These are phyloP conservation scores for Drechslerella coelobrocha DNA, from an alignment of 2,329 filamentous ascomycete genomes.

Conservation along the genomic window DNA sequence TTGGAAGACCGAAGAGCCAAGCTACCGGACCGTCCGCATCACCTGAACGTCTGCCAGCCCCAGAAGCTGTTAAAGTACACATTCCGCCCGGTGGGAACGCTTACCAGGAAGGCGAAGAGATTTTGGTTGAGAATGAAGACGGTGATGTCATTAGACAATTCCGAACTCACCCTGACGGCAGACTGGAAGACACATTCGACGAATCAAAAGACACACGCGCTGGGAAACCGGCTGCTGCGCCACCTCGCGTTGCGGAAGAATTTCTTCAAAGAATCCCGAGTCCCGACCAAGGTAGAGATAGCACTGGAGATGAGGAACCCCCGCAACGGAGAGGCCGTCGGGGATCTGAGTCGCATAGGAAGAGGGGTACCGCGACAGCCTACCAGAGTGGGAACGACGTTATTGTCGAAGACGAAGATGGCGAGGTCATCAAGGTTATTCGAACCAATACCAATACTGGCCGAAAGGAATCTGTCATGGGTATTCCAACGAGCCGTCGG, in stretches of 20 bases:
- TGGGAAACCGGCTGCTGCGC: slow-evolving; percentile 21
- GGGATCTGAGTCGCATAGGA: slow-evolving; percentile 58
- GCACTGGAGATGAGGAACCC: slow-evolving; percentile 17
- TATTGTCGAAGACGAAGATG: slow-evolving; percentile 85
- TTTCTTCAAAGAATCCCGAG: slow-evolving; percentile 38
- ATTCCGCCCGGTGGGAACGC: slow-evolving; percentile 43
- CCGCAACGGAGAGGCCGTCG: slow-evolving; percentile 8
- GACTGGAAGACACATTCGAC: slow-evolving; percentile 44
- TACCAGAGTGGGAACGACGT: slow-evolving; percentile 90
- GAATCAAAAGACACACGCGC: slow-evolving; percentile 45
- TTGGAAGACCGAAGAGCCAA: slow-evolving; percentile 59
- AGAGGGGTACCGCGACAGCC: slow-evolving; percentile 72
- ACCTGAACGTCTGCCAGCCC: slow-evolving; percentile 54
- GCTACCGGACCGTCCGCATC: slow-evolving; percentile 58
- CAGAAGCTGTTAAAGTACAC: slow-evolving; percentile 34
- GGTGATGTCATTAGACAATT: slow-evolving; percentile 54
- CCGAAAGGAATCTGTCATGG: slow-evolving; percentile 30
- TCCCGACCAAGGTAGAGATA: slow-evolving; percentile 46
- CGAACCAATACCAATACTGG: slow-evolving; percentile 53
- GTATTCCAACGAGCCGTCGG: slow-evolving; percentile 34
- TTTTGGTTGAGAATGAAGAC: slow-evolving; percentile 53
- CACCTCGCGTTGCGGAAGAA: slow-evolving; percentile 24
- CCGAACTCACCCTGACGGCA: slow-evolving; percentile 42
- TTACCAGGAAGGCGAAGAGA: slow-evolving; percentile 54
- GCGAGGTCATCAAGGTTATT: slow-evolving; percentile 75